Base-by-base conservation (phyloP, 2,329 filamentous ascomycete genomes). In the Ilyonectria destructans region DNA sequence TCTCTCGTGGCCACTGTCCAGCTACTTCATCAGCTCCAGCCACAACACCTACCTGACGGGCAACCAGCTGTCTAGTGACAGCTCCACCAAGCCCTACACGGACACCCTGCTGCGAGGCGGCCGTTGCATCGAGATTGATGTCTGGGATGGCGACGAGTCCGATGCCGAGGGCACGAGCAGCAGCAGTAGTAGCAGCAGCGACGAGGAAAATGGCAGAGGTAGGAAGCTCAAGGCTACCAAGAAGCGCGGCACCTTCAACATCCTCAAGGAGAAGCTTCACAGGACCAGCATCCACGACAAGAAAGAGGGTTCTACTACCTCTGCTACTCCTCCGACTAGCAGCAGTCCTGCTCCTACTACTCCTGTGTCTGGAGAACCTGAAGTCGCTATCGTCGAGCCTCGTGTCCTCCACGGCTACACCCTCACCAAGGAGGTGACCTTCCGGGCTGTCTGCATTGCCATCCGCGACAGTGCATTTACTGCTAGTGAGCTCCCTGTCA, bases 21-120 rank as follows among this genome's bases (percentile, higher is more conserved):
- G 94, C 82, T 98, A 98, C 82, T 97, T 94, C 82, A 94, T 98
- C 78, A 97, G 92, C 70, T 97, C 94, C 75, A 97, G 95, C 64
- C 95, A 98, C 85, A 98, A 98, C 82, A 98, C 95, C 0, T 98
- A 98, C 75, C 88, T 98, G 23, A 89, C 95, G 1, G 95, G 95
- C 26, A 93, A 96, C 78, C 95, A 98, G 83, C 90, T 97, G 15
- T 94, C 89, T 68, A 96, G 94, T 74, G 90, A 92, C 68, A 96
- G 94, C 59, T 97, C 95, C 78, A 94, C 94, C 0, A 93, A 95
- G 72, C 93, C 93, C 2, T 98, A 98, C 84, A 94, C 94, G 72
- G 91, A 91, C 58, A 94, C 95, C 10, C 85, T 98, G 64, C 88
- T 94, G 74, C 90, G 93, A 58, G 95, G 94, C 2, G 97, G 95